phyloP scores from a whole-genome alignment of 805 yeast species.

The Saccharomycopsis babjevae region DNA sequence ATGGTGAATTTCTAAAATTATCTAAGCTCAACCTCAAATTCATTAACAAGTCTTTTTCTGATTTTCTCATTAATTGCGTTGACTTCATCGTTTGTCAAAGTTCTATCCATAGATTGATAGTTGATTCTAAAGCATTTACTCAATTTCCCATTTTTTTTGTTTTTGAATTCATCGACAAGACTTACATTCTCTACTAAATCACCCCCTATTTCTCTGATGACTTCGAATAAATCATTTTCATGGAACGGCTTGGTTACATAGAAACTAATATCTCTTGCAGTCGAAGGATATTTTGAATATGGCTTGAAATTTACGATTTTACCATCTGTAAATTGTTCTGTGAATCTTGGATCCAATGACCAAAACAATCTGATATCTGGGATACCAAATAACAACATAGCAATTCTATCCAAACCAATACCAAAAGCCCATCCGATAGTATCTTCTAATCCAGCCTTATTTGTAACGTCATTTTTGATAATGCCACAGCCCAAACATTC shows the following conservation, averaged over 20 bases:
- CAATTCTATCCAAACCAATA: constrained; percentile 86
- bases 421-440: constrained; percentile 97
- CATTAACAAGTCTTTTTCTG: constrained; percentile 37
- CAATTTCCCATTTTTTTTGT: constrained; percentile 67
- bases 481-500: constrained; percentile 96
- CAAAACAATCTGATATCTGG: constrained; percentile 94
- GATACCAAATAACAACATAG: constrained; percentile 89
- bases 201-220: constrained; percentile 60
- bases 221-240: constrained; percentile 88
- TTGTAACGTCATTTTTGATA: constrained; percentile 66
- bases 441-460: constrained; percentile 56
- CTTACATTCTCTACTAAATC: constrained; percentile 82
- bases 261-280: constrained; percentile 80
- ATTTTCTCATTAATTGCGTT: constrained; percentile 63
- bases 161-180: constrained; percentile 70
- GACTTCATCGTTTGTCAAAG: constrained; percentile 75
- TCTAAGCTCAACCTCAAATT: not conserved
- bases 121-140: constrained; percentile 85
- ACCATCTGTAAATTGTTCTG: constrained; percentile 57
- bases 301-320: constrained; percentile 67
- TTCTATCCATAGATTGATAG: constrained; percentile 94
- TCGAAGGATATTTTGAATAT: constrained; percentile 84
- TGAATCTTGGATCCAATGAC: constrained; percentile 74
- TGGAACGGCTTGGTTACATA: constrained; percentile 70
- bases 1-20: not conserved